phyloP scores from a whole-genome alignment of 371 early-diverging fungal genomes.

The Lichtheimia ornata region DNA sequence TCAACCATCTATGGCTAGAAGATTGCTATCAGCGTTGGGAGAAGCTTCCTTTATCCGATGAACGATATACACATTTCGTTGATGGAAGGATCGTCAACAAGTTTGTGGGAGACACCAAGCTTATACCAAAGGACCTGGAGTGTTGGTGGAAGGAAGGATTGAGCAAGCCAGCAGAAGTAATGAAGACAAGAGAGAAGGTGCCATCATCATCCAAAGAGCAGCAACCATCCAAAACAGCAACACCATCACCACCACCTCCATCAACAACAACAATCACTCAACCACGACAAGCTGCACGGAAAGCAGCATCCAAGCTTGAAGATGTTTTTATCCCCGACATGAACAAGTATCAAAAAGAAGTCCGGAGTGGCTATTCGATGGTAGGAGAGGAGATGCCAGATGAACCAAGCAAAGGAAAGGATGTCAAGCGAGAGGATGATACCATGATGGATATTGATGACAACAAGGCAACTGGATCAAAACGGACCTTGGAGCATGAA shows the following conservation, averaged over 20 bases:
- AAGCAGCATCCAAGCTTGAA: slow-evolving; percentile 40
- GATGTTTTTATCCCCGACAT: slow-evolving; percentile 52
- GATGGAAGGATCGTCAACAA: slow-evolving; percentile 20
- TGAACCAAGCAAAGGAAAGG: not conserved
- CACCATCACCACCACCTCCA: too few species aligned
- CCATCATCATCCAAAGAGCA: too few species aligned
- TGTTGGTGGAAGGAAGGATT: slow-evolving; percentile 30
- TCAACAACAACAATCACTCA: slow-evolving; percentile 12
- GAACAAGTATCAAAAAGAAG: slow-evolving; percentile 51
- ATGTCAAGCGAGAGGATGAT: not conserved
- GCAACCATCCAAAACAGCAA: too few species aligned
- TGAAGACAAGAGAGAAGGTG: too few species aligned
- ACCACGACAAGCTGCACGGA: slow-evolving; percentile 54
- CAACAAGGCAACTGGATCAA: too few species aligned
- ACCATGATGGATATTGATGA: too few species aligned
- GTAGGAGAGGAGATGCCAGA: not conserved
- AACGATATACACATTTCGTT: slow-evolving; percentile 58
- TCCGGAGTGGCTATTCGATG: not conserved
- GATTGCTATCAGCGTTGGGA: slow-evolving; percentile 68
- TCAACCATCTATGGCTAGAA: slow-evolving; percentile 93
- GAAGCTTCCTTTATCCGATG: slow-evolving; percentile 52
- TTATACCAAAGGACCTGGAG: slow-evolving; percentile 16
- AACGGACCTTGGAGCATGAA: too few species aligned
- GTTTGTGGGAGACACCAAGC: slow-evolving; percentile 30
- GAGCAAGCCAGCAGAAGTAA: slow-evolving; percentile 5